A percentile compares a stretch with the other conserved stretches of the same genome.
Evolutionary conservation across 331 rosid species (phyloP).

Genomic region (Arachis monticola): DNA sequence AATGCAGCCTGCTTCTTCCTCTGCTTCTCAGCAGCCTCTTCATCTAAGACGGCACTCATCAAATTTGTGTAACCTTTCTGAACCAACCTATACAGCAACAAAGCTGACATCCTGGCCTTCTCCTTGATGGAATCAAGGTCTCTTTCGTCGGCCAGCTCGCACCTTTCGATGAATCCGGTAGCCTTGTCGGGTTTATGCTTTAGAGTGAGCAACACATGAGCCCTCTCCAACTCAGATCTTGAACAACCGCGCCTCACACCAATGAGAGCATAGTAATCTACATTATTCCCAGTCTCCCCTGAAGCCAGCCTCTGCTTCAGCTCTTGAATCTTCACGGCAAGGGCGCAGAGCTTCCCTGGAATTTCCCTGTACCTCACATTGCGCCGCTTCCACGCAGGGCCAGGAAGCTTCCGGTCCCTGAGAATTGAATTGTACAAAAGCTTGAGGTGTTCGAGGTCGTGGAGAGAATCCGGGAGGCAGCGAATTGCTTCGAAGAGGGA

Average conservation of each 20-base stretch:
- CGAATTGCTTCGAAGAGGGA: constrained; percentile 73
- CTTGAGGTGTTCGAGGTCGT: constrained; percentile 87
- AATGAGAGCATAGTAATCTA: constrained; percentile 80
- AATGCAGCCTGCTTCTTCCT: constrained; percentile 69
- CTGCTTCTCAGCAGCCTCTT: constrained; percentile 79
- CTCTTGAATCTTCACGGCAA: constrained; percentile 65
- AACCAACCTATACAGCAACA: constrained; percentile 80
- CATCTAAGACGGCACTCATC: constrained; percentile 62
- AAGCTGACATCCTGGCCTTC: constrained; percentile 73
- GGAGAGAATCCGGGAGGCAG: constrained; percentile 85
- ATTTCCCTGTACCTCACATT: constrained; percentile 80
- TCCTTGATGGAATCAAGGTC: constrained; percentile 81
- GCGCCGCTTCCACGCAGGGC: constrained; percentile 92
- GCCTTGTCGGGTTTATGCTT: constrained; percentile 92
- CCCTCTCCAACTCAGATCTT: constrained; percentile 85
- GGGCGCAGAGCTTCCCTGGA: constrained; percentile 77
- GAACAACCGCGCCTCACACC: constrained; percentile 91
- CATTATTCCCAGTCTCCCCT: constrained; percentile 67
- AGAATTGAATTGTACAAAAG: constrained; percentile 84
- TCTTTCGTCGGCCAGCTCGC: constrained; percentile 73
- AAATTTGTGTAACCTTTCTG: constrained; percentile 83
- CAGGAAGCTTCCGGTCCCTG: constrained; percentile 82
- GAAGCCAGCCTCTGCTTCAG: constrained; percentile 74
- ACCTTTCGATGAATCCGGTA: constrained; percentile 66
- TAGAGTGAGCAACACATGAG: constrained; percentile 66